Evolutionary conservation across 2,329 filamentous ascomycete genomes (phyloP), one percentile per base, ranked within the genome.

Genomic region (Phoma sp.): DNA sequence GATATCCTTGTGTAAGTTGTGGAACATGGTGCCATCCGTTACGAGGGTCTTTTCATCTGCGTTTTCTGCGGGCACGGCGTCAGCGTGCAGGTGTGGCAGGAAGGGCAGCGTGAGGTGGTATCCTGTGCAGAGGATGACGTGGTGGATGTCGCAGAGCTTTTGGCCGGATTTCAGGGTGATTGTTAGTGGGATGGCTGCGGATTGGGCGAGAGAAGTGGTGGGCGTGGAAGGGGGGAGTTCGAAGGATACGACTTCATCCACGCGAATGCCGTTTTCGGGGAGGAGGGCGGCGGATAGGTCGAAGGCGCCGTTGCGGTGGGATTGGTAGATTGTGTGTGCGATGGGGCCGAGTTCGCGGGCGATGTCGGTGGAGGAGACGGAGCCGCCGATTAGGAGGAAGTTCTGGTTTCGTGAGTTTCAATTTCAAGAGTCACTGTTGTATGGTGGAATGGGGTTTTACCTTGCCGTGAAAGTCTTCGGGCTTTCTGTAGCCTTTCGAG

Each of bases 1-100:
- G 12, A 90, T 86, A 66, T 91, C 87, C 53, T 84, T 84, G 76
- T 90, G 84, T 1, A 90, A 75, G 59, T 90, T 90, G 63, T 90
- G 87, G 2, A 78, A 69, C 67, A 86, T 83, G 11, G 79, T 80
- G 2, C 87, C 87, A 37, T 89, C 85, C 0, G 84, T 90, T 4
- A 91, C 83, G 0, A 91, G 74, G 0, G 84, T 71, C 0, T 68
- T 75, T 0, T 84, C 79, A 30, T 80, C 77, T 0, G 85, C 86
- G 1, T 83, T 65, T 1, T 80, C 69, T 0, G 78, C 72, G 0
- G 73, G 43, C 0, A 73, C 74, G 12, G 72, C 56, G 78, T 83
- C 77, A 52, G 78, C 65, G 71, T 81, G 81, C 15, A 82, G 76
- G 9, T 82, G 69, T 0, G 75, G 68, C 0, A 91, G 76, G 61